phyloP scores from a whole-genome alignment of 805 yeast species.

The Yamadazyma sp. region DNA sequence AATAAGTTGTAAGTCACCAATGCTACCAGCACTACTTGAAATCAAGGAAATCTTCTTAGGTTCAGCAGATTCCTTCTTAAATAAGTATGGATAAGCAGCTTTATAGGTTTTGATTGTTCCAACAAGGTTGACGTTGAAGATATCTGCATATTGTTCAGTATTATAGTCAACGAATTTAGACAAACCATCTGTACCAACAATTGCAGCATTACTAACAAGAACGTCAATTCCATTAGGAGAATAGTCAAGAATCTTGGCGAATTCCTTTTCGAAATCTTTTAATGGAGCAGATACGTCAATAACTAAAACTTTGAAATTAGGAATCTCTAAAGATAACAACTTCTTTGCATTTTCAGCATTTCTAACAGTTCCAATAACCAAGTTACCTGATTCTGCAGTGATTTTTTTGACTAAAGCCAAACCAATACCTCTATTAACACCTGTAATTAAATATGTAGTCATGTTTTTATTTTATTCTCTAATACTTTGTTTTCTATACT shows the following conservation, averaged over 20 bases:
- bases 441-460: constrained; percentile 19
- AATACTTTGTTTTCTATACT: no score
- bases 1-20: background rate
- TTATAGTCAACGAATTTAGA: no score
- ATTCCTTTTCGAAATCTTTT: background rate
- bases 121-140: constrained; percentile 4
- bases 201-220: constrained; percentile 10
- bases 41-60: background rate
- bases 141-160: no score
- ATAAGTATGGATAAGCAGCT: constrained; percentile 7
- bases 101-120: constrained; percentile 9
- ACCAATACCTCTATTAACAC: constrained; percentile 45
- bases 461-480: no score
- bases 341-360: background rate
- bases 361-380: constrained; percentile 42
- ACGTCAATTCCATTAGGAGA: constrained; percentile 5
- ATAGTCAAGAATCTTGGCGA: background rate
- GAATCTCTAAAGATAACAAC: background rate
- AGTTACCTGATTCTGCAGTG: constrained; percentile 19
- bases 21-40: background rate
- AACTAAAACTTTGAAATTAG: constrained; percentile 1
- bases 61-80: constrained; percentile 1
- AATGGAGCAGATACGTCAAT: constrained; percentile 2
- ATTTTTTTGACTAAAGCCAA: constrained; percentile 25
- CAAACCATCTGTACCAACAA: background rate